Base-by-base conservation (phyloP, 2,329 filamentous ascomycete genomes). In the Pseudocercospora crystallina region DNA sequence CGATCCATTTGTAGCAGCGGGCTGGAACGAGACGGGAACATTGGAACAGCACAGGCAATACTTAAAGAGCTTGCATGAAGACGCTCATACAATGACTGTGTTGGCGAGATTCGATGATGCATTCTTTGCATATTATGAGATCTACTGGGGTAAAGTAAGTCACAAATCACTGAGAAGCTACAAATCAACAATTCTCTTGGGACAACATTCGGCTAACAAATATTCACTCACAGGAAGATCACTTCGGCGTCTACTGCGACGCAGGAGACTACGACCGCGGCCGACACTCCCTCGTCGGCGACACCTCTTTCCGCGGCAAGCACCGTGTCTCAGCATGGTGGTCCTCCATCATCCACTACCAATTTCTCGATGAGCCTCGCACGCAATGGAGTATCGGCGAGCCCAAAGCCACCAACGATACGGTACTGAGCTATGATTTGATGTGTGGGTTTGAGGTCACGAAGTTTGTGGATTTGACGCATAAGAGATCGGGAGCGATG, bases 21-120 rank as follows among this genome's bases (percentile, higher is more conserved):
- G 87, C 3, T 91, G 88, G 88, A 88, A 89, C 64, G 83, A 89
- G 72, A 87, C 85, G 1, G 88, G 87, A 30, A 87, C 86, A 1
- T 70, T 89, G 41, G 86, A 89, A 29, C 79, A 90, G 67, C 88
- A 91, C 69, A 79, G 82, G 54, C 79, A 83, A 61, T 91, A 92
- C 68, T 76, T 90, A 44, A 77, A 80, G 29, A 80, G 80, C 57
- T 77, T 86, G 47, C 82, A 89, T 62, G 78, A 81, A 38, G 87
- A 91, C 66, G 82, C 85, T 26, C 87, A 91, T 69, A 81, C 85
- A 55, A 73, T 90, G 45, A 81, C 84, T 17, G 74, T 91, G 39
- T 74, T 91, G 51, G 88, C 83, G 5, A 79, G 80, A 20, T 92
- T 89, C 66, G 80, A 91, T 49, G 84, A 86, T 29, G 78, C 76